Evolutionary conservation across 164 flowering plant species (phyloP).

Genomic region (Chimonanthus praecox): DNA sequence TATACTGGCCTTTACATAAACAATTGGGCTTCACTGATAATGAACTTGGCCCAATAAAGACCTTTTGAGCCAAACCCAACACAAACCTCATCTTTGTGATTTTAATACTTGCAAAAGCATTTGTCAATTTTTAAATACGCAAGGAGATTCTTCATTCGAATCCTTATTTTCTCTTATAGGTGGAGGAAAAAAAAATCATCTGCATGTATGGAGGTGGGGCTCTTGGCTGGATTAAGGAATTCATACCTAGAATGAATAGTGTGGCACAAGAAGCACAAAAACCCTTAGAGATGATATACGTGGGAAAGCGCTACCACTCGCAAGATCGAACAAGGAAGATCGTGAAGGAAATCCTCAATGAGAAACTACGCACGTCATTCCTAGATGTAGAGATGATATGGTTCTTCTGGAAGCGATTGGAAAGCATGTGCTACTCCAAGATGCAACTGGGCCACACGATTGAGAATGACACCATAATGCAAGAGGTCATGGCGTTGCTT

Average conservation of each 20-base stretch:
- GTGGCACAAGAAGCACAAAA: constrained; percentile 12
- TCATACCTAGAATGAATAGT: constrained; percentile 18
- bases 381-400: constrained; percentile 25
- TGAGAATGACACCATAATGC: constrained; percentile 38
- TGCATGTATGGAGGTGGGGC: constrained; percentile 46
- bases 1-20: background rate
- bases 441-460: constrained; percentile 31
- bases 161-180: constrained; percentile 8
- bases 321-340: constrained; percentile 17
- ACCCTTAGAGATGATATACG: constrained; percentile 36
- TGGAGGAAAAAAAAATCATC: constrained; percentile 16
- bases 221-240: constrained; percentile 30
- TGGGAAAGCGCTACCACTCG: constrained; percentile 36
- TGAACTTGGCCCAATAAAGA: too few species aligned
- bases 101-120: background rate
- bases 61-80: too few species aligned
- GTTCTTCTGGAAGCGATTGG: constrained; percentile 50
- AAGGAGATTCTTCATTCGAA: background rate
- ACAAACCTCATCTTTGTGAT: background rate
- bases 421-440: constrained; percentile 56
- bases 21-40: too few species aligned
- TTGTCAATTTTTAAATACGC: background rate
- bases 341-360: constrained; percentile 10
- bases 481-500: constrained; percentile 43
- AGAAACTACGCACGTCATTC: constrained; percentile 22